Evolutionary conservation across 805 yeast genomes (phyloP).

Genomic region (Ogataea sp.): DNA sequence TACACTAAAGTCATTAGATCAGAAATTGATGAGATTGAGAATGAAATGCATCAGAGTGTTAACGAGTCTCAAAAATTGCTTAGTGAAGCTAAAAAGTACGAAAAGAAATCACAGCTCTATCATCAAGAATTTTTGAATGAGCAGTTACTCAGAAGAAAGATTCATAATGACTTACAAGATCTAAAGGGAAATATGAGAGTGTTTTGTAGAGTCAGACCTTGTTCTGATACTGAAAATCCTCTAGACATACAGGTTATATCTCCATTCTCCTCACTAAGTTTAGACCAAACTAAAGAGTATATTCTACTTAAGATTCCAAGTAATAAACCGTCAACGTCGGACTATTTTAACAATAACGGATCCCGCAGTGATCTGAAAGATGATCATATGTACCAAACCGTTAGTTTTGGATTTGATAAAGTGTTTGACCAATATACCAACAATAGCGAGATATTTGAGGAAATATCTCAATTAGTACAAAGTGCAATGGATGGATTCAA

Average conservation of each 20-base stretch:
- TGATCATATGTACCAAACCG: slow-evolving; percentile 9
- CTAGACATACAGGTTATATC: slow-evolving; percentile 9
- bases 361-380: no score
- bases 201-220: slow-evolving; percentile 77
- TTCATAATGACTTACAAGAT: slow-evolving; percentile 76
- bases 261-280: neutral
- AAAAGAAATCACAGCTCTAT: slow-evolving; percentile 17
- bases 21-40: slow-evolving; percentile 3
- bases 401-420: slow-evolving; percentile 64
- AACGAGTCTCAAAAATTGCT: neutral
- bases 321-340: neutral
- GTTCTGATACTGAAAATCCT: slow-evolving; percentile 8
- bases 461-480: slow-evolving; percentile 78
- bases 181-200: slow-evolving; percentile 89
- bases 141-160: slow-evolving; percentile 36
- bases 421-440: slow-evolving; percentile 50
- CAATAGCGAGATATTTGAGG: slow-evolving; percentile 69
- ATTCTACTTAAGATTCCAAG: slow-evolving; percentile 19
- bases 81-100: slow-evolving; percentile 8
- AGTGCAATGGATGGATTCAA: slow-evolving; percentile 82
- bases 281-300: slow-evolving; percentile 11
- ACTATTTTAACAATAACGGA: neutral
- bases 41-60: neutral
- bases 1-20: slow-evolving; percentile 2
- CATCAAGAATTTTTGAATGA: slow-evolving; percentile 19